Percentiles rank a stretch among this genome's conserved stretches.
These are phyloP conservation scores for Penicillium canescens DNA, from an alignment of 495 filamentous ascomycete species.

Conservation along the genomic window DNA sequence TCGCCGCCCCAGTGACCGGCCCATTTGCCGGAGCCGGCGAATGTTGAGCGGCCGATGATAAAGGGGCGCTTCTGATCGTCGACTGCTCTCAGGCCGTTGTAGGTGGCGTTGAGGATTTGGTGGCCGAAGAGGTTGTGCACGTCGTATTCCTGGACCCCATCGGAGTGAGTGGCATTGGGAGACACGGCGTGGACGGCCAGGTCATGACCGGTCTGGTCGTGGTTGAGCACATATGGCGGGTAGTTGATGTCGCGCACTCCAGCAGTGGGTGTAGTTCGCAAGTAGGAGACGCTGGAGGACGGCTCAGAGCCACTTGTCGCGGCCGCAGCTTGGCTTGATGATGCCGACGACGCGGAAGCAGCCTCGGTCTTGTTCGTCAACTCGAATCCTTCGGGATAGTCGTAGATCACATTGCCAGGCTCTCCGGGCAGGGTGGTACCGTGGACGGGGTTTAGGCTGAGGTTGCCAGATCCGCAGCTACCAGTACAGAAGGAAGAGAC, in stretches of 20 bases:
- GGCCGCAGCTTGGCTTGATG: constrained; percentile 52
- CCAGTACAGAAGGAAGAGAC: constrained; percentile 81
- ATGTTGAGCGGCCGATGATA: constrained; percentile 83
- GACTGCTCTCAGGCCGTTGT: constrained; percentile 65
- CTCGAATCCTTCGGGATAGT: constrained; percentile 74
- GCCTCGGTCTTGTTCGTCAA: constrained; percentile 71
- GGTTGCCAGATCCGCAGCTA: constrained; percentile 68
- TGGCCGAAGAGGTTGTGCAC: constrained; percentile 78
- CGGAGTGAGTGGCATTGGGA: constrained; percentile 76
- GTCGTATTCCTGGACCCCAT: constrained; percentile 75
- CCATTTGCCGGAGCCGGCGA: constrained; percentile 76
- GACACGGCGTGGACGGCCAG: constrained; percentile 72
- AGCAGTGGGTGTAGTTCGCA: constrained; percentile 65
- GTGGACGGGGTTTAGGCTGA: constrained; percentile 70
- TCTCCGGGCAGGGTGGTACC: constrained; percentile 64
- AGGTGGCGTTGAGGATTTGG: constrained; percentile 77
- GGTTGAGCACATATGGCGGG: constrained; percentile 81
- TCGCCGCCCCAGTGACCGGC: constrained; percentile 91
- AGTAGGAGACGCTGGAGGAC: constrained; percentile 48
- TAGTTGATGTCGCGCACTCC: constrained; percentile 73
- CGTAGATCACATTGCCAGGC: constrained; percentile 56
- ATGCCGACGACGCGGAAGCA: constrained; percentile 53
- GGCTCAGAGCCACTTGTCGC: constrained; percentile 33
- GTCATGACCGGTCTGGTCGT: constrained; percentile 66
- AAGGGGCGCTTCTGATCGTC: constrained; percentile 73